phyloP scores from a whole-genome alignment of 176 grass and related monocot genomes.

The Juncus inflexus region DNA sequence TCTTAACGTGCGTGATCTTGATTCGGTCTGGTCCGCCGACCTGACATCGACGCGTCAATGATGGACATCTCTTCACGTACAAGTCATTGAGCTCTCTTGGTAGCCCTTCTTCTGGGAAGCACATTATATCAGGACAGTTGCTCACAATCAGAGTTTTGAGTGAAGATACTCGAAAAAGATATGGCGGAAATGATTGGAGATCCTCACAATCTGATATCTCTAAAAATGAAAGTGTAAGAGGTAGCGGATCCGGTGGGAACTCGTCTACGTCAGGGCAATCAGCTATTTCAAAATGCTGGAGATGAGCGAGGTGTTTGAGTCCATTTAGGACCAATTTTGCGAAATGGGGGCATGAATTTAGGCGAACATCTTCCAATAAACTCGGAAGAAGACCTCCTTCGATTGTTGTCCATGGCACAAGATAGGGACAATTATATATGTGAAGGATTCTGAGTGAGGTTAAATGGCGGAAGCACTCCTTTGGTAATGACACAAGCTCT shows the following conservation, averaged over 20 bases:
- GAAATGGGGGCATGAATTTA: conserved; percentile 45
- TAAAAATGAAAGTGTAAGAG: conserved; percentile 42
- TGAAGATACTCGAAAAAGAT: conserved; percentile 37
- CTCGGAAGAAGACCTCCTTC: conserved; percentile 48
- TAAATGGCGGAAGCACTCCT: conserved; percentile 51
- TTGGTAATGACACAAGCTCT: conserved; percentile 45
- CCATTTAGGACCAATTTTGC: conserved; percentile 38
- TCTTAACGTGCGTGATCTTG: conserved; percentile 52
- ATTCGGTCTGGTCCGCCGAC: conserved; percentile 37
- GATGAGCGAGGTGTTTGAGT: conserved; percentile 37
- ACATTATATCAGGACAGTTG: conserved; percentile 48
- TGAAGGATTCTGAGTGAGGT: conserved; percentile 47
- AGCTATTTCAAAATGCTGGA: conserved; percentile 47
- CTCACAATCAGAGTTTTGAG: conserved; percentile 46
- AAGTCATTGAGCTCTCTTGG: conserved; percentile 53
- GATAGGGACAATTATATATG: conserved; percentile 48
- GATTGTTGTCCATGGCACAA: conserved; percentile 49
- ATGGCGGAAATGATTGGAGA: conserved; percentile 47
- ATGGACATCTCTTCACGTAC: conserved; percentile 62
- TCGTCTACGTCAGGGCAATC: conserved; percentile 50
- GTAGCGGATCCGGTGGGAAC: conserved; percentile 39
- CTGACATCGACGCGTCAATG: conserved; percentile 42
- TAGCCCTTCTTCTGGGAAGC: conserved; percentile 59
- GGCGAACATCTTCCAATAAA: conserved; percentile 50
- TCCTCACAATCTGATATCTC: conserved; percentile 53